Conservation (phyloP, 805 yeast genomes). For the Monosporozyma siamensis region DNA sequence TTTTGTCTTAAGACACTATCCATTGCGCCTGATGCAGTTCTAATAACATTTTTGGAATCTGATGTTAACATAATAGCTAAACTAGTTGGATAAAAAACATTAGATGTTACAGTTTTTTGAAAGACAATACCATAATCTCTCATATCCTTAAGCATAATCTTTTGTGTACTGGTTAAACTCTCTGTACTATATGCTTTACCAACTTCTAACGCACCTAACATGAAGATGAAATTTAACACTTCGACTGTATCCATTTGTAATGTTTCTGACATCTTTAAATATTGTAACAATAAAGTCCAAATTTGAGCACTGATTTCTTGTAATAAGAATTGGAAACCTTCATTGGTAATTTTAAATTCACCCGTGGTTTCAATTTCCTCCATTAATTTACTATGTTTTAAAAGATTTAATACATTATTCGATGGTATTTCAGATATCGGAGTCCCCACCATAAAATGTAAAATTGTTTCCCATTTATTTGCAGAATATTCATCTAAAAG, state of each 20-base stretch:
- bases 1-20: constrained; percentile 47
- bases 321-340: constrained; percentile 86
- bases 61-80: constrained; percentile 84
- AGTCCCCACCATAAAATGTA: constrained; percentile 97
- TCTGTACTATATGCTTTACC: constrained; percentile 76
- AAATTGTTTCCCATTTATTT: constrained; percentile 85
- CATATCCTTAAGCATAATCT: constrained; percentile 78
- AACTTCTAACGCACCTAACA: constrained; percentile 84
- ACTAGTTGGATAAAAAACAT: constrained; percentile 80
- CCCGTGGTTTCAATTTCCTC: constrained; percentile 41
- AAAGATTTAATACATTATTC: constrained; percentile 66
- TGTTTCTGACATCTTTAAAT: constrained; percentile 73
- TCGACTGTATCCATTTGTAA: constrained; percentile 93
- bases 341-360: constrained; percentile 65
- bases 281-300: constrained; percentile 86
- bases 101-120: constrained; percentile 46
- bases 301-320: constrained; percentile 92
- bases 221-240: constrained; percentile 84
- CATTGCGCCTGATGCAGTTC: constrained; percentile 68
- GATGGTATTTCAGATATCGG: constrained; percentile 62
- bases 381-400: constrained; percentile 81
- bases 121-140: constrained; percentile 87
- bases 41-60: constrained; percentile 53
- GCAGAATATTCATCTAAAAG: constrained; percentile 75
- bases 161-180: constrained; percentile 69